Evolutionary conservation across 257 asterid species (phyloP), one percentile per base, ranked within the genome.

Genomic region (Voacanga thouarsii): DNA sequence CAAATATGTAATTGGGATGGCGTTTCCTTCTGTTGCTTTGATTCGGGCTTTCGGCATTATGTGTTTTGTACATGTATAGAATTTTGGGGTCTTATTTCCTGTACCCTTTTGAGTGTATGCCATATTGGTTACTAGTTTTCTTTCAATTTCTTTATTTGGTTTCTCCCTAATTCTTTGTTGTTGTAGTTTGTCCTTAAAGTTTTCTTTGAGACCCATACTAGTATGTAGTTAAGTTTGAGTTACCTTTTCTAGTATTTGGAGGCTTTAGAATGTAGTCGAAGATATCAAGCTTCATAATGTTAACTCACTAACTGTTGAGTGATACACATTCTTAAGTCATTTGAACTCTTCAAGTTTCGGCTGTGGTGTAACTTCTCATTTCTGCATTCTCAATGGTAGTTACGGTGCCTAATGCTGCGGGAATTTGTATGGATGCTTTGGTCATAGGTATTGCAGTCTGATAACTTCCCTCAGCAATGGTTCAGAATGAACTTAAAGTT

Each of bases 81-180:
- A 5, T 28, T 28, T 63, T 28, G 50, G 7, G 47, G 21, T 19
- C 8, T 21, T 4, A 21, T 44, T 44, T 68, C 72, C 9, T n/a
- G 16, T 41, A 53, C 69, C 50, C 59, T 24, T 73, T 79, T 24
- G 15, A 50, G 56, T 79, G 64, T 39, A 56, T 33, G 15, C 43
- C 24, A 63, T 74, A 28, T 49, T 6, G 64, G 45, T 39, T 37
- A 63, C 39, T 65, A 71, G 50, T n/a, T 8, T 21, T 74, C 69
- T 73, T 30, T 71, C 11, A 5, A 41, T 53, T 53, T 79, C 24
- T 19, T 44, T 64, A 19, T 39, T 65, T 41, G 39, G 16, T 26
- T 47, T 26, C 11, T 53, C 7, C 14, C 55, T 59, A 44, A 67
- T 66, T 66, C 49, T 73, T 26, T 55, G 6, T 51, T 12, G 14